phyloP scores from a whole-genome alignment of 306 rosid species.

The Senna siamea region DNA sequence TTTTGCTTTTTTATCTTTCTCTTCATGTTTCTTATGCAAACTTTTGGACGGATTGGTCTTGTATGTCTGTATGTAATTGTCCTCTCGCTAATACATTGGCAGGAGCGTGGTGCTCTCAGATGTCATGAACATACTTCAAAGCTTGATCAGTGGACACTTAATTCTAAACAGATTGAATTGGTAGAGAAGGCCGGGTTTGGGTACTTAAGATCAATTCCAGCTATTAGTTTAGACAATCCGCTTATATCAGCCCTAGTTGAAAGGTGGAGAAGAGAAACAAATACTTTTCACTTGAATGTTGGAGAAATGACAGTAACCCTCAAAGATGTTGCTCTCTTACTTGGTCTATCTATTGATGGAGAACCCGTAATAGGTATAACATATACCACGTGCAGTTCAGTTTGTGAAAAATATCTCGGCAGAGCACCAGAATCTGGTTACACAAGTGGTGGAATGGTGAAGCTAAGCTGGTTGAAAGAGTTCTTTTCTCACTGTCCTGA shows the following conservation, averaged over 20 bases:
- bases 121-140: constrained; percentile 98
- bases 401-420: constrained; percentile 91
- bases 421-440: constrained; percentile 80
- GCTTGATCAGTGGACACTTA: constrained; percentile 95
- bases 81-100: constrained; percentile 34
- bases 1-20: constrained; percentile 13
- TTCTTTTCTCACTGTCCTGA: constrained; percentile 86
- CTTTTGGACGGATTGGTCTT: constrained; percentile 12
- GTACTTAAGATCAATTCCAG: constrained; percentile 86
- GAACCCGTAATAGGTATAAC: constrained; percentile 95
- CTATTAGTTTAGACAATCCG: constrained; percentile 96
- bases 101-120: constrained; percentile 99
- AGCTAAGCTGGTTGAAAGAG: constrained; percentile 99
- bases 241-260: constrained; percentile 97
- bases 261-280: constrained; percentile 99
- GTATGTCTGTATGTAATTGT: not conserved
- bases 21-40: not conserved
- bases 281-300: constrained; percentile 95
- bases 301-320: constrained; percentile 97
- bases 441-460: constrained; percentile 99
- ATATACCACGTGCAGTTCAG: constrained; percentile 76
- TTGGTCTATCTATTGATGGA: constrained; percentile 95
- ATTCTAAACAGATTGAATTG: constrained; percentile 69
- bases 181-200: constrained; percentile 94
- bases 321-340: constrained; percentile 85